phyloP scores from a whole-genome alignment of 306 rosid genomes.

The Luffa aegyptiaca region DNA sequence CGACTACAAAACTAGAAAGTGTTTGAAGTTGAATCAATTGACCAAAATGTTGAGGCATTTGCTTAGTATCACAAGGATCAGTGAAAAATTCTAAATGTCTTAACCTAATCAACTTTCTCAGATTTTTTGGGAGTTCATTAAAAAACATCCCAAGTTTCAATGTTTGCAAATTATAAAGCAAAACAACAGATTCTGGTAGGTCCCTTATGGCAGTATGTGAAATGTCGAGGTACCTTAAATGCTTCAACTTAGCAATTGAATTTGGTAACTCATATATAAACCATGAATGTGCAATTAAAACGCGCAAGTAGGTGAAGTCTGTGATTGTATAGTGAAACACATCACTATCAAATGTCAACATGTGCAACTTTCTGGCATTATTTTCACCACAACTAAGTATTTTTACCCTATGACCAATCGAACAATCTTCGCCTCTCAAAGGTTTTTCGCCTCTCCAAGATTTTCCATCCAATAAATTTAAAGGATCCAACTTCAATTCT shows the following conservation, averaged over 20 bases:
- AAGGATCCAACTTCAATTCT: background rate
- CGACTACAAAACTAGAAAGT: background rate
- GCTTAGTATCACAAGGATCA: background rate
- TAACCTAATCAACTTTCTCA: background rate
- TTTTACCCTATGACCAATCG: background rate
- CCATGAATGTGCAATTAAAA: background rate
- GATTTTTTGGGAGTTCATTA: background rate
- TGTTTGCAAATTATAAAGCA: background rate
- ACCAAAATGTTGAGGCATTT: background rate
- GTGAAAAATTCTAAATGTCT: background rate
- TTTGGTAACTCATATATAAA: background rate
- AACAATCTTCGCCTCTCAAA: background rate
- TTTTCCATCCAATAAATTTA: background rate
- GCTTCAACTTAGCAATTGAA: slow-evolving; percentile 1
- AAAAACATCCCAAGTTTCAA: background rate
- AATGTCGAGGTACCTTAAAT: slow-evolving; percentile 7
- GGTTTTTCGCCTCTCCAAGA: background rate
- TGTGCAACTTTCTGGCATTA: background rate
- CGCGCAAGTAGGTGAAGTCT: background rate
- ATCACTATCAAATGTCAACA: background rate
- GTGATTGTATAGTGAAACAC: background rate
- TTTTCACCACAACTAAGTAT: background rate
- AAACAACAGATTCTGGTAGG: background rate
- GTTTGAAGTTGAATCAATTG: background rate
- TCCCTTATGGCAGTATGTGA: background rate